Conservation (phyloP, 1,139 yeast species). For the Suhomyces chickasaworum region DNA sequence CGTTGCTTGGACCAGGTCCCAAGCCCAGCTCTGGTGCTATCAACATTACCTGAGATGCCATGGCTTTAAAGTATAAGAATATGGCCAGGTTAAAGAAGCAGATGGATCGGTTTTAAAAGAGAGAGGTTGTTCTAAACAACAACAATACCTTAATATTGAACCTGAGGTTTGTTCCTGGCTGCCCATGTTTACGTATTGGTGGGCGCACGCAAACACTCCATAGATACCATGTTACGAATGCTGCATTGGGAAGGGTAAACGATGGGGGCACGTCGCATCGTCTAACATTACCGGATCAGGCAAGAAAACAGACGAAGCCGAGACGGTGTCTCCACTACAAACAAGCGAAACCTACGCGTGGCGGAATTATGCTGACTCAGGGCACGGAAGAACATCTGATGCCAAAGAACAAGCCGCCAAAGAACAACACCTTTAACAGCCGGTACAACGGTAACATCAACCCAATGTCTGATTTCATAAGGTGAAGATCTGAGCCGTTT, state of each 20-base stretch:
- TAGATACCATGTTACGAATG: conserved; percentile 8
- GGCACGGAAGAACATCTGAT: neutral
- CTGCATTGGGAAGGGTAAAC: conserved; percentile 9
- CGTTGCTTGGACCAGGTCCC: conserved; percentile 3
- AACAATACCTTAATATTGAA: conserved; percentile 12
- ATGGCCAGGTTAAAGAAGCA: conserved; percentile 9
- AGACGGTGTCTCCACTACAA: neutral
- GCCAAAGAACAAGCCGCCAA: neutral
- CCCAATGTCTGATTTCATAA: too few species aligned
- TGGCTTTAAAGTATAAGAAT: conserved; percentile 5
- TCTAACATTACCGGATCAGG: conserved; percentile 7
- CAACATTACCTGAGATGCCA: conserved; percentile 19
- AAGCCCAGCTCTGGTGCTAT: conserved; percentile 10
- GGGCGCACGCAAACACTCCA: conserved; percentile 9
- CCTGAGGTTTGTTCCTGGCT: conserved; percentile 13
- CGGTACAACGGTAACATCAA: too few species aligned
- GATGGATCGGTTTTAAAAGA: conserved; percentile 9
- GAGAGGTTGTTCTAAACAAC: conserved; percentile 8
- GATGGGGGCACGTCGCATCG: conserved; percentile 8
- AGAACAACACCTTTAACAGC: too few species aligned
- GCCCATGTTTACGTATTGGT: conserved; percentile 16
- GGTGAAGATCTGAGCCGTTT: too few species aligned
- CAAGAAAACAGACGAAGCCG: conserved; percentile 5
- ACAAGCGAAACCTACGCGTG: neutral
- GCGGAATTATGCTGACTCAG: neutral